A percentile compares a stretch with the other conserved stretches of the same genome.
phyloP scores from a whole-genome alignment of 2,329 filamentous ascomycete genomes.

The Nectriaceae sp. region DNA sequence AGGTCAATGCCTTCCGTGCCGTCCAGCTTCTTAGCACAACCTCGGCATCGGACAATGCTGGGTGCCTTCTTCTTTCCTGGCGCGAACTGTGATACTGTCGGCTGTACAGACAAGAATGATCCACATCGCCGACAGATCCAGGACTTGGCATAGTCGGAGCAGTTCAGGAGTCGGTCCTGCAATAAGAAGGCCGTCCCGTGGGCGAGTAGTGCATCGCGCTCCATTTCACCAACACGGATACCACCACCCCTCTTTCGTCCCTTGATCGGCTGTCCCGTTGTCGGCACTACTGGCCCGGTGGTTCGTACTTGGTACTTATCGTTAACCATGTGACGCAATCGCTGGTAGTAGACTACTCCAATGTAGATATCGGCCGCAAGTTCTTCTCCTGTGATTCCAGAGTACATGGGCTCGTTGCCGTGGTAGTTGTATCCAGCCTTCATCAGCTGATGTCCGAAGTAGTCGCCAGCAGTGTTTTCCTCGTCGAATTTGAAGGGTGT shows the following conservation, averaged over 20 bases:
- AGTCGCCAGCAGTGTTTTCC: constrained; percentile 87
- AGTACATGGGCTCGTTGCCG: constrained; percentile 99
- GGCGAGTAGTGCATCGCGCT: constrained; percentile 90
- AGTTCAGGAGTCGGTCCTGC: constrained; percentile 95
- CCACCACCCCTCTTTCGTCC: constrained; percentile 94
- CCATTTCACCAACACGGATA: constrained; percentile 99
- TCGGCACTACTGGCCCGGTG: constrained; percentile 85
- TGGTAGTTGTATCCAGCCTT: constrained; percentile 97
- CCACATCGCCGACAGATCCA: constrained; percentile 91
- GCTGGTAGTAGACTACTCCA: constrained; percentile 97
- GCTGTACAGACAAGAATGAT: constrained; percentile 86
- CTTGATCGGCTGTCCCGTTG: constrained; percentile 96
- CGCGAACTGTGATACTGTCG: constrained; percentile 66
- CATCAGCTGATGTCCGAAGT: constrained; percentile 93
- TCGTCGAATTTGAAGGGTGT: constrained; percentile 96
- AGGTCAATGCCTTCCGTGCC: constrained; percentile 58
- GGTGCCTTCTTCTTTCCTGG: constrained; percentile 66
- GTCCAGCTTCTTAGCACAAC: constrained; percentile 68
- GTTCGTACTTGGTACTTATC: constrained; percentile 99
- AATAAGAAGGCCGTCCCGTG: constrained; percentile 94
- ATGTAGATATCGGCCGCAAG: constrained; percentile 95
- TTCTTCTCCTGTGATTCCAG: constrained; percentile 92
- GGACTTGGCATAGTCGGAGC: constrained; percentile 86
- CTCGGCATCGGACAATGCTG: constrained; percentile 74
- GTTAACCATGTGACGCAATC: constrained; percentile 98